These are phyloP conservation scores for Xylaria scruposa DNA, from an alignment of 495 filamentous ascomycete genomes.

Conservation along the genomic window DNA sequence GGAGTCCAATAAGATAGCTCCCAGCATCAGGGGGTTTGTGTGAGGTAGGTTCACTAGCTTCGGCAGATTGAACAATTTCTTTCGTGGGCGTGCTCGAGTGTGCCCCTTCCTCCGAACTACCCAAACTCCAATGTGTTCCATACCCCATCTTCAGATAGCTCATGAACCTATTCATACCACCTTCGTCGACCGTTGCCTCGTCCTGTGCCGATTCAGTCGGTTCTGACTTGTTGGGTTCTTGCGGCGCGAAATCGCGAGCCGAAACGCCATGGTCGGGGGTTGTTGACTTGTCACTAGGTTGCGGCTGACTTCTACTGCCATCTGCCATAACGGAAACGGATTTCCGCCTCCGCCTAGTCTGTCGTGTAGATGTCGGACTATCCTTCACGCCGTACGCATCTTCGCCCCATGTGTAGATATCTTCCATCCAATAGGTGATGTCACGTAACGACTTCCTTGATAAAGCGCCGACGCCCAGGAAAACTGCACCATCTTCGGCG, in stretches of 20 bases:
- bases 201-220: slow-evolving; percentile 7
- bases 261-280: slow-evolving; percentile 9
- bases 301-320: slow-evolving; percentile 26
- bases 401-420: slow-evolving; percentile 77
- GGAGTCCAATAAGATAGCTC: slow-evolving; percentile 74
- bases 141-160: slow-evolving; percentile 63
- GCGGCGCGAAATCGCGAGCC: background rate
- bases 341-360: slow-evolving; percentile 34
- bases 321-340: slow-evolving; percentile 32
- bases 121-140: slow-evolving; percentile 60
- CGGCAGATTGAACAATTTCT: slow-evolving; percentile 11
- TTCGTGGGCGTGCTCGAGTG: slow-evolving; percentile 6
- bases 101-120: slow-evolving; percentile 30
- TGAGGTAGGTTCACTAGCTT: slow-evolving; percentile 14
- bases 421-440: slow-evolving; percentile 83
- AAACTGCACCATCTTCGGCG: slow-evolving; percentile 80
- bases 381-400: slow-evolving; percentile 81
- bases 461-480: slow-evolving; percentile 76
- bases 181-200: slow-evolving; percentile 31
- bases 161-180: slow-evolving; percentile 52
- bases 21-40: slow-evolving; percentile 46
- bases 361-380: slow-evolving; percentile 66
- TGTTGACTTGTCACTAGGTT: background rate
- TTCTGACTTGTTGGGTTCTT: slow-evolving; percentile 15
- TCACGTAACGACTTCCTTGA: slow-evolving; percentile 67